phyloP scores from a whole-genome alignment of 1,284 basidiomycete species.

The Ustilago vetiveriae region DNA sequence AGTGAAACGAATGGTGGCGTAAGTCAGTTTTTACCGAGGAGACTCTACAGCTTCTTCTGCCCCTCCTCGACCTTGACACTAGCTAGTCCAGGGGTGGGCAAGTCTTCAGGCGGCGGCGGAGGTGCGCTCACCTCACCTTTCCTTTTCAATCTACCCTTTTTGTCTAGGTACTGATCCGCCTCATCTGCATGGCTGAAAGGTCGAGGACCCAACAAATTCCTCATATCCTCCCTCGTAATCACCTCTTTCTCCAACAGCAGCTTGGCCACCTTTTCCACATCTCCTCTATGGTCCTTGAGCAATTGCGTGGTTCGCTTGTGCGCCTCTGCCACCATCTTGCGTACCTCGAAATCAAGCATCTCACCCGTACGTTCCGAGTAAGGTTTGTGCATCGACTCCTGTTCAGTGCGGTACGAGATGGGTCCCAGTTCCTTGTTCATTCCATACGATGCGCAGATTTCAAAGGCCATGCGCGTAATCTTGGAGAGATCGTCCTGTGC shows the following conservation, averaged over 20 bases:
- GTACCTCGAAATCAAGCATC: conserved; percentile 85
- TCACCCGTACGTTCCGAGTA: conserved; percentile 97
- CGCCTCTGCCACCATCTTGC: conserved; percentile 91
- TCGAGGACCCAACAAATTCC: conserved; percentile 81
- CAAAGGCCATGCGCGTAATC: conserved; percentile 97
- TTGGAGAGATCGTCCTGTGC: conserved; percentile 98
- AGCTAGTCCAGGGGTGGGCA: conserved; percentile 53
- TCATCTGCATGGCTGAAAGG: conserved; percentile 79
- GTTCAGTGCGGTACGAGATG: conserved; percentile 89
- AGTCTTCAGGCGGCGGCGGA: conserved; percentile 59
- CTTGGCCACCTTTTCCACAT: conserved; percentile 94
- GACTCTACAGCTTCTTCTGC: conserved; percentile 5
- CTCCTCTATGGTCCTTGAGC: conserved; percentile 81
- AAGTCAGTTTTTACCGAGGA: neutral
- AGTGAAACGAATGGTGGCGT: conserved; percentile 14
- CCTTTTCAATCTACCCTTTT: conserved; percentile 56
- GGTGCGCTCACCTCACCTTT: conserved; percentile 61
- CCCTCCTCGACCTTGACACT: conserved; percentile 13
- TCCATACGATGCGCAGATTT: conserved; percentile 76
- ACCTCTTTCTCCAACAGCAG: conserved; percentile 92
- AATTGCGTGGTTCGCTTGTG: conserved; percentile 86
- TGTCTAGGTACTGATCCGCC: conserved; percentile 66
- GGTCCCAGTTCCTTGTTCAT: conserved; percentile 96
- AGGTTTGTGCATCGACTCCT: conserved; percentile 92
- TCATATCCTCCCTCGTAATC: conserved; percentile 92